phyloP scores from a whole-genome alignment of 2,329 filamentous ascomycete species.

The Seiridium unicorne region DNA sequence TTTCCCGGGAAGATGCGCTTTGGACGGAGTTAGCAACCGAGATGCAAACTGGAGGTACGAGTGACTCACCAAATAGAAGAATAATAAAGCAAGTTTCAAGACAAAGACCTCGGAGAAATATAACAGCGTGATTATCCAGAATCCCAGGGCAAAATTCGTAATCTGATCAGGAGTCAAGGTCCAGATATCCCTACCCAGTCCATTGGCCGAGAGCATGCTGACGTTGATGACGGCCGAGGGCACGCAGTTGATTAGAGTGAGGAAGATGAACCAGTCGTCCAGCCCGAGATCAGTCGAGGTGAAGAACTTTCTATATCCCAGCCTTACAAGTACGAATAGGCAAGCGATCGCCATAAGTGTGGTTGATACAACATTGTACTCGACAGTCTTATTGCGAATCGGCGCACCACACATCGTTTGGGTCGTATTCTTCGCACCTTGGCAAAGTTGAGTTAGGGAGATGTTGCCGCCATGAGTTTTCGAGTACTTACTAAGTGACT shows the following conservation, averaged over 20 bases:
- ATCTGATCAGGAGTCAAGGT: conserved; percentile 21
- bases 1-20: conserved; percentile 30
- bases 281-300: conserved; percentile 12
- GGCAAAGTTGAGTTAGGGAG: not conserved
- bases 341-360: conserved; percentile 10
- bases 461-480: no score
- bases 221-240: conserved; percentile 16
- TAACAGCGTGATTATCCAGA: conserved; percentile 20
- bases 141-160: conserved; percentile 19
- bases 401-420: conserved; percentile 14
- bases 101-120: conserved; percentile 23
- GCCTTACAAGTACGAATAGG: conserved; percentile 12
- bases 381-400: conserved; percentile 10
- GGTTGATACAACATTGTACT: conserved; percentile 12
- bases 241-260: conserved; percentile 13
- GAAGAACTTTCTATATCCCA: conserved; percentile 14
- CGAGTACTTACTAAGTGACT: conserved; percentile 9
- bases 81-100: conserved; percentile 35
- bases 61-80: conserved; percentile 28
- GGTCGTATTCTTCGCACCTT: conserved; percentile 17
- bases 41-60: not conserved
- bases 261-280: conserved; percentile 15
- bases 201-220: conserved; percentile 13
- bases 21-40: not conserved
- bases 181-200: conserved; percentile 27